Conservation (phyloP, 345 rosid species). For the Citrus unshiu region DNA sequence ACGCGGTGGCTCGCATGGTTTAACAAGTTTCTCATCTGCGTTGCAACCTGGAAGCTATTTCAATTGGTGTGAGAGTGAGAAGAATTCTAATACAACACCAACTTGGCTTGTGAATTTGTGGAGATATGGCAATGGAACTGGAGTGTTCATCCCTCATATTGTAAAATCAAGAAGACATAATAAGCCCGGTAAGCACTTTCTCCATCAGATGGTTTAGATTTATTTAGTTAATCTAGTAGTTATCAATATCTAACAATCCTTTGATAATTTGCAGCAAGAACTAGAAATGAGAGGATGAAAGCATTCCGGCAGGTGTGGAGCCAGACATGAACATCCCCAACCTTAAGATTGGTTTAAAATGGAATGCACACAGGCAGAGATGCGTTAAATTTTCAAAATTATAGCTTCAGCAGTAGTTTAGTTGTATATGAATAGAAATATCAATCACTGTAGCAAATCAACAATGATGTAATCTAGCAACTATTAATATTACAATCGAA, state of each 20-base stretch:
- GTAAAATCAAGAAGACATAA: conserved; percentile 7
- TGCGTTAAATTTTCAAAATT: not conserved
- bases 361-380: not conserved
- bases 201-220: too few species aligned
- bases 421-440: not conserved
- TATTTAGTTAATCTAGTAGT: not conserved
- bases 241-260: not conserved
- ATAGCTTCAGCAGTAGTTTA: not conserved
- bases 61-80: conserved; percentile 19
- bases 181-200: conserved; percentile 16
- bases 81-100: conserved; percentile 7
- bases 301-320: conserved; percentile 1
- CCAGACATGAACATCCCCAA: not conserved
- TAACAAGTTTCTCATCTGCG: conserved; percentile 1
- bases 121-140: conserved; percentile 42
- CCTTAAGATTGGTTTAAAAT: not conserved
- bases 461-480: not conserved
- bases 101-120: conserved; percentile 27
- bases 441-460: not conserved
- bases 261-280: conserved; percentile 23
- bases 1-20: not conserved
- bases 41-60: conserved; percentile 26
- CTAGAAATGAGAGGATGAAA: conserved; percentile 17
- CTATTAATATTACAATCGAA: not conserved
- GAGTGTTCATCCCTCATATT: conserved; percentile 51